phyloP scores from a whole-genome alignment of 1,284 basidiomycete genomes.

The Lentinula novae-zelandiae region DNA sequence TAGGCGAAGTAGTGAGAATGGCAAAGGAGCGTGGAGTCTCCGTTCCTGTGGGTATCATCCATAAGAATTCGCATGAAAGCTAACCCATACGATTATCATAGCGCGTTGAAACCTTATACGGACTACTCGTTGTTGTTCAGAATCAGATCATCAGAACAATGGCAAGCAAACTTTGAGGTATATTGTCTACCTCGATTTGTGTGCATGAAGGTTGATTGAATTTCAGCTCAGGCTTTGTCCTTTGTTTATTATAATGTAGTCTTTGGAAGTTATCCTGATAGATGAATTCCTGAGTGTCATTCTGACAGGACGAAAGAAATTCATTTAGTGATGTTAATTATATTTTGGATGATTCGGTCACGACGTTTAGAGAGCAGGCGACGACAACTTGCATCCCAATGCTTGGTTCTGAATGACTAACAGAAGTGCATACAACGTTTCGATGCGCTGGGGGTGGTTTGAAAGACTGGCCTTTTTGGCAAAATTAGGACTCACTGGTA shows the following conservation, averaged over 20 bases:
- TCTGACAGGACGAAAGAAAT: too few species aligned
- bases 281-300: too few species aligned
- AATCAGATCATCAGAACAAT: constrained; percentile 39
- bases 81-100: constrained; percentile 17
- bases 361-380: not conserved
- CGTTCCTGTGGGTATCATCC: constrained; percentile 43
- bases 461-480: not conserved
- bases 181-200: too few species aligned
- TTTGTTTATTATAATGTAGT: too few species aligned
- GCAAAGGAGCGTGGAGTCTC: constrained; percentile 42
- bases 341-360: too few species aligned
- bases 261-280: too few species aligned
- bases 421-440: constrained; percentile 28
- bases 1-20: constrained; percentile 57
- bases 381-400: constrained; percentile 15
- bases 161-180: not conserved
- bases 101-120: constrained; percentile 50
- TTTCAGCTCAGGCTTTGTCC: too few species aligned
- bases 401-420: constrained; percentile 35
- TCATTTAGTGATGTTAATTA: too few species aligned
- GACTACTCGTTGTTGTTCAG: constrained; percentile 46
- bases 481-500: constrained; percentile 2
- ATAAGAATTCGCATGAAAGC: not conserved
- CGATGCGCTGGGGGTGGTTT: not conserved
- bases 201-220: too few species aligned